Conservation (phyloP, 352 stramenopile genomes). For the Pythium vanterpoolii region DNA sequence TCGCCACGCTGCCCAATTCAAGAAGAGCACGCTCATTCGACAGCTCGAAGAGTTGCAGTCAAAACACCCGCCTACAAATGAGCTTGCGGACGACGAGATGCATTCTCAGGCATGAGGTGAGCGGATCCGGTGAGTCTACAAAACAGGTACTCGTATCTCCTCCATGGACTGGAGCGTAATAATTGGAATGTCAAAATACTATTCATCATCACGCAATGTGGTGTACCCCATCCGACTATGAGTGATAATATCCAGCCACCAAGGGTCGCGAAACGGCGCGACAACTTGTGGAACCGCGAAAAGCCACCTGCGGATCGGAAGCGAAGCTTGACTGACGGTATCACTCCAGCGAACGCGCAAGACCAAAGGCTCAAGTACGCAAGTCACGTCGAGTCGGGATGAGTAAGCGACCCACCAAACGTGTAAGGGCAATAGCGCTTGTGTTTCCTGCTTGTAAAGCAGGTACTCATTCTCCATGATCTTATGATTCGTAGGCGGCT, state of each 20-base stretch:
- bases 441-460: not conserved
- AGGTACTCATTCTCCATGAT: not conserved
- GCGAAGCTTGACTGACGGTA: not conserved
- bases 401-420: conserved; percentile 50
- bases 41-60: conserved; percentile 40
- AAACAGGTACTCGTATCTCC: not conserved
- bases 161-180: not conserved
- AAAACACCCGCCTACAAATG: not conserved
- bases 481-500: not conserved
- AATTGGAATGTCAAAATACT: conserved; percentile 10
- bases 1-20: conserved; percentile 57
- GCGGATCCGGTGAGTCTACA: not conserved
- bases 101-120: not conserved
- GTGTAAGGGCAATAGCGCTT: conserved; percentile 25
- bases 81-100: not conserved
- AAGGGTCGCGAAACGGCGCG: conserved; percentile 45
- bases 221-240: conserved; percentile 1
- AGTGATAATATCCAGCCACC: conserved; percentile 6
- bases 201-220: not conserved
- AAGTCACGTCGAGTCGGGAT: conserved; percentile 18
- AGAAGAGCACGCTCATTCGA: conserved; percentile 52
- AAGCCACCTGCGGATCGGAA: conserved; percentile 4
- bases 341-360: no score
- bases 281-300: conserved; percentile 4
- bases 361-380: no score